Evolutionary conservation across 495 filamentous ascomycete genomes (phyloP).

Genomic region (Hyaloscypha hepaticicola): DNA sequence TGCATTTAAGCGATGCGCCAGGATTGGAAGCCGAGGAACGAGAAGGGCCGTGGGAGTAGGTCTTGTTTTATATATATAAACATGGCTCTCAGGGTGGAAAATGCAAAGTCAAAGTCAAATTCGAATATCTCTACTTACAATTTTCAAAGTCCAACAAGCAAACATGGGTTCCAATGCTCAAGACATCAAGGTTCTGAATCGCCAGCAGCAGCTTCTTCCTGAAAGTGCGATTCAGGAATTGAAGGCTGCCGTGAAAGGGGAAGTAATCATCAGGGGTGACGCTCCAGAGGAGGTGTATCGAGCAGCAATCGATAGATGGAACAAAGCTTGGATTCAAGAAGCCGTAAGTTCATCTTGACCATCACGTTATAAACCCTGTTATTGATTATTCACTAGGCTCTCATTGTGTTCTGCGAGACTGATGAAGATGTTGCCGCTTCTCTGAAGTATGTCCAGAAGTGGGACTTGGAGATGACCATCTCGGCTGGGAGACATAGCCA

Average conservation of each 20-base stretch:
- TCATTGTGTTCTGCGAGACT: slow-evolving; percentile 18
- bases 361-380: neutral
- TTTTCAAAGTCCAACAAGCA: neutral
- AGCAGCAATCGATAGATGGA: slow-evolving; percentile 20
- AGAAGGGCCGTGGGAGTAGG: neutral
- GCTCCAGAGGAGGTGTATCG: slow-evolving; percentile 12
- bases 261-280: slow-evolving; percentile 15
- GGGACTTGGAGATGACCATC: slow-evolving; percentile 16
- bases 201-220: slow-evolving; percentile 4
- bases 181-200: slow-evolving; percentile 3
- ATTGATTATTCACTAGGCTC: slow-evolving; percentile 3
- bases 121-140: too few relatives aligned
- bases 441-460: slow-evolving; percentile 15
- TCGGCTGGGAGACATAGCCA: slow-evolving; percentile 18
- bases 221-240: slow-evolving; percentile 13
- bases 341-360: slow-evolving; percentile 12
- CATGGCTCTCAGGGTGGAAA: too few relatives aligned
- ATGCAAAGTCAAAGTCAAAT: too few relatives aligned
- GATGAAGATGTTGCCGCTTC: slow-evolving; percentile 14
- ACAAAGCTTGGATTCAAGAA: slow-evolving; percentile 18
- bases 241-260: neutral
- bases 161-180: slow-evolving; percentile 14
- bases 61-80: too few relatives aligned
- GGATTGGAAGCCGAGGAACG: neutral
- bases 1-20: neutral